phyloP scores from a whole-genome alignment of 768 basidiomycete species.

The Pleurotus ostreatus region DNA sequence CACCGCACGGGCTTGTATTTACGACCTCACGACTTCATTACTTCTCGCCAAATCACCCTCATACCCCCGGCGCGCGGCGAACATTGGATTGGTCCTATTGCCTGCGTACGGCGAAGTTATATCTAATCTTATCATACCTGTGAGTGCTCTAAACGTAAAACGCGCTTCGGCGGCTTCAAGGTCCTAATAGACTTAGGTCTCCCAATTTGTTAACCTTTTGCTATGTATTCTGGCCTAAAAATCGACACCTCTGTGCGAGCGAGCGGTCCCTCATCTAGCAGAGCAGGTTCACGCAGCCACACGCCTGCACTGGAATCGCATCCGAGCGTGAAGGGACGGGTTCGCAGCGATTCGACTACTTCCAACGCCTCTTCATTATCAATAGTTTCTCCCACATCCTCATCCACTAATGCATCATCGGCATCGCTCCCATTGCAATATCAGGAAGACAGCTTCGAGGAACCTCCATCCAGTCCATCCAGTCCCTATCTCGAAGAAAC shows the following conservation, averaged over 20 bases:
- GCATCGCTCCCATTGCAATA: constrained; percentile 43
- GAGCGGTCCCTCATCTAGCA: constrained; percentile 22
- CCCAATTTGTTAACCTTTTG: constrained; percentile 5
- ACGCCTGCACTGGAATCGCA: constrained; percentile 2
- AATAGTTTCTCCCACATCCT: constrained; percentile 48
- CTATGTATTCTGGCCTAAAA: constrained; percentile 45
- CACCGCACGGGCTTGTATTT: constrained; percentile 4
- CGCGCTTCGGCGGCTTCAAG: not conserved
- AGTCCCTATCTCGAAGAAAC: constrained; percentile 46
- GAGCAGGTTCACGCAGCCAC: constrained; percentile 26
- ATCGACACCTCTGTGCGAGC: constrained; percentile 43
- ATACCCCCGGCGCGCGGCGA: not conserved
- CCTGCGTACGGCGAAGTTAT: not conserved
- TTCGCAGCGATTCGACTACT: constrained; percentile 50
- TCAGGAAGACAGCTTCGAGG: constrained; percentile 14
- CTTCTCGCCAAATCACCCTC: not conserved
- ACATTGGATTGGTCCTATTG: not conserved
- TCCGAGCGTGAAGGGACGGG: constrained; percentile 19
- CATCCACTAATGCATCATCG: constrained; percentile 51
- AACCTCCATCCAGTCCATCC: constrained; percentile 29
- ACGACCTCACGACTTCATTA: constrained; percentile 4
- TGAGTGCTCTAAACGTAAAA: not conserved
- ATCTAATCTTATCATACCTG: constrained; percentile 10
- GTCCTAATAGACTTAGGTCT: not conserved
- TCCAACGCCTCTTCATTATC: constrained; percentile 57